Conservation (phyloP, 192 early-diverging fungal genomes). For the Coemansia sp. region DNA sequence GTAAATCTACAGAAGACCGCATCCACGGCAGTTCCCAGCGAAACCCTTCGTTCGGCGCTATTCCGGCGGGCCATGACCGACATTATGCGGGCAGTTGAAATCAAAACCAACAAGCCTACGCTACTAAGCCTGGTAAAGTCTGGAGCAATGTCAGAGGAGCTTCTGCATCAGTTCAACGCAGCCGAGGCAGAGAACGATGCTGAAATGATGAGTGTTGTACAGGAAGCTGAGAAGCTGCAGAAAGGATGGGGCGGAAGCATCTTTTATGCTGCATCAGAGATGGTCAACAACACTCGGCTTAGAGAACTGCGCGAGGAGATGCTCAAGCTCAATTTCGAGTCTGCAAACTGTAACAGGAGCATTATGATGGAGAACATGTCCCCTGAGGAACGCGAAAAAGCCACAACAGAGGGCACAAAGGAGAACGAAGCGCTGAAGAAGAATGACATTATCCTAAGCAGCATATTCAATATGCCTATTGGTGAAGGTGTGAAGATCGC, state of each 20-base stretch:
- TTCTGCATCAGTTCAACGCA: slow-evolving; percentile 69
- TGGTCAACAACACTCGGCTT: slow-evolving; percentile 67
- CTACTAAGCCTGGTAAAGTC: slow-evolving; percentile 71
- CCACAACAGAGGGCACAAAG: slow-evolving; percentile 56
- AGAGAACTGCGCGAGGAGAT: slow-evolving; percentile 53
- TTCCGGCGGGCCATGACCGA: slow-evolving; percentile 79
- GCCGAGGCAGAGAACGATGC: slow-evolving; percentile 78
- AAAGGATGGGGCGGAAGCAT: slow-evolving; percentile 83
- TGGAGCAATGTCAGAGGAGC: slow-evolving; percentile 80
- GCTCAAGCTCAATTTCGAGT: slow-evolving; percentile 43
- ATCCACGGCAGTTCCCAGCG: slow-evolving; percentile 55
- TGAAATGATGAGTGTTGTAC: slow-evolving; percentile 77
- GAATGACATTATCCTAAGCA: slow-evolving; percentile 46
- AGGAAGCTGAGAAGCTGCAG: slow-evolving; percentile 77
- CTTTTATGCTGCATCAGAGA: slow-evolving; percentile 76
- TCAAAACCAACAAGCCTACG: slow-evolving; percentile 78
- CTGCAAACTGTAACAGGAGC: slow-evolving; percentile 35
- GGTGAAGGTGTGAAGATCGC: slow-evolving; percentile 49
- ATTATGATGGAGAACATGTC: slow-evolving; percentile 43
- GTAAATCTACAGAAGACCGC: slow-evolving; percentile 52
- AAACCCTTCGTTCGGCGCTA: slow-evolving; percentile 69
- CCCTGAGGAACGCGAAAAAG: slow-evolving; percentile 51
- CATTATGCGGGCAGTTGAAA: slow-evolving; percentile 67
- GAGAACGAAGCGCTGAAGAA: slow-evolving; percentile 49
- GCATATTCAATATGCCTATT: slow-evolving; percentile 53